Evolutionary conservation across 1,284 basidiomycete genomes (phyloP).

Genomic region (Apiotrichum siamense): DNA sequence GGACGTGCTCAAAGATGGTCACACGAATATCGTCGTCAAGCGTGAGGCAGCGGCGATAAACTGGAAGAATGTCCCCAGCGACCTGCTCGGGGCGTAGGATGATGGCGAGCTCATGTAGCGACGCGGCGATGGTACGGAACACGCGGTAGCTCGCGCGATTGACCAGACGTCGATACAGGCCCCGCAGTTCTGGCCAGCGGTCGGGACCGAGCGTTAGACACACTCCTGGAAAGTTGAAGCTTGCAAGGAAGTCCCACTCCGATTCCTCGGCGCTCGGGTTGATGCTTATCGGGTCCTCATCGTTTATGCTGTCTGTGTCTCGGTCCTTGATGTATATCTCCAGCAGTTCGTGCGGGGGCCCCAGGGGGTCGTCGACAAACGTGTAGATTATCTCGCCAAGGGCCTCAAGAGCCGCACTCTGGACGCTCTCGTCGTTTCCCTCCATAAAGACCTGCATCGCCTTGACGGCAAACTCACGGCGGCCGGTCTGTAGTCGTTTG

Average conservation of each 20-base stretch:
- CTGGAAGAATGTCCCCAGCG: conserved; percentile 62
- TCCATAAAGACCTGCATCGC: conserved; percentile 60
- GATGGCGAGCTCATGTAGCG: conserved; percentile 80
- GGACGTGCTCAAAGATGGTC: conserved; percentile 56
- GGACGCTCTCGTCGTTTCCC: conserved; percentile 62
- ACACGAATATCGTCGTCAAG: conserved; percentile 65
- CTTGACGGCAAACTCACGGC: conserved; percentile 60
- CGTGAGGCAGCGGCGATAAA: conserved; percentile 62
- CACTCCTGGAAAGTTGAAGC: conserved; percentile 93
- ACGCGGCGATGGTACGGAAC: conserved; percentile 58
- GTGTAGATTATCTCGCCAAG: conserved; percentile 87
- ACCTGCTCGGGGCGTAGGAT: conserved; percentile 71
- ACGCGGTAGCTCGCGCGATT: conserved; percentile 53
- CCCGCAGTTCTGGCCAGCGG: conserved; percentile 72
- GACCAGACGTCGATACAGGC: conserved; percentile 60
- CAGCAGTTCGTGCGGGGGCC: conserved; percentile 73
- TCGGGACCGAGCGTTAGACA: conserved; percentile 70
- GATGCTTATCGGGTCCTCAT: no score
- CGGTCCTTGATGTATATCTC: conserved; percentile 59
- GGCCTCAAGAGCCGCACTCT: conserved; percentile 76
- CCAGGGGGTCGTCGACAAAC: conserved; percentile 60
- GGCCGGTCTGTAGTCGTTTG: conserved; percentile 56
- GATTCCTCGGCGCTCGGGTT: conserved; percentile 47
- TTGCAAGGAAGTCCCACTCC: conserved; percentile 76
- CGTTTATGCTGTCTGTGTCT: no score